Conservation (phyloP, 768 basidiomycete species). For the Pholiota conissans region DNA sequence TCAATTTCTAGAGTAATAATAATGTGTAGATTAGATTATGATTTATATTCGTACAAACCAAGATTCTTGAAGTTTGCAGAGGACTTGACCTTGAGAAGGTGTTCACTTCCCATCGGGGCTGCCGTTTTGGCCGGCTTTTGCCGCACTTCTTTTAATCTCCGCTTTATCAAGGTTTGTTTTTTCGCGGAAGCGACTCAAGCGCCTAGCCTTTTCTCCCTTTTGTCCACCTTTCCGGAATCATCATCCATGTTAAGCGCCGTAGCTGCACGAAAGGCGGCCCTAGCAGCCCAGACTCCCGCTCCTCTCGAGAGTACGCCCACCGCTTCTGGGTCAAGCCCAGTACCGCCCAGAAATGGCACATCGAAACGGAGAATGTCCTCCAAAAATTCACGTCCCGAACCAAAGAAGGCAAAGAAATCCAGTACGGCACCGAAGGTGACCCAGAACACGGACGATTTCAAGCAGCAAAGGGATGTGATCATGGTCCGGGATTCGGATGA, state of each 20-base stretch:
- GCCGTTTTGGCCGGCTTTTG: too few relatives aligned
- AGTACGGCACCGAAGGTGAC: conserved; percentile 27
- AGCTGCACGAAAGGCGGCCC: conserved; percentile 67
- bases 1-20: too few relatives aligned
- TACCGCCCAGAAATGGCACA: conserved; percentile 12
- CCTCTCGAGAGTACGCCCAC: conserved; percentile 11
- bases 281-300: conserved; percentile 27
- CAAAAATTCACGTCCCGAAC: conserved; percentile 17
- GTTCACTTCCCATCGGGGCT: too few relatives aligned
- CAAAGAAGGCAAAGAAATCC: conserved; percentile 21
- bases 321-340: neutral
- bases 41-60: too few relatives aligned
- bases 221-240: too few relatives aligned
- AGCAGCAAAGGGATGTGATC: conserved; percentile 37
- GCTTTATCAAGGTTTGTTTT: too few relatives aligned
- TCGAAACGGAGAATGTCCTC: conserved; percentile 47
- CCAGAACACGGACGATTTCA: conserved; percentile 30
- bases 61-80: too few relatives aligned
- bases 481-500: conserved; percentile 39
- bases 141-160: too few relatives aligned
- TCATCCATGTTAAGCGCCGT: conserved; percentile 75
- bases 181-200: too few relatives aligned
- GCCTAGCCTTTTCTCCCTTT: too few relatives aligned
- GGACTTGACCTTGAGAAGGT: too few relatives aligned
- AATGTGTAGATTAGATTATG: too few relatives aligned